Conservation (phyloP, 140 eudicot species). For the Senecio squalidus region DNA sequence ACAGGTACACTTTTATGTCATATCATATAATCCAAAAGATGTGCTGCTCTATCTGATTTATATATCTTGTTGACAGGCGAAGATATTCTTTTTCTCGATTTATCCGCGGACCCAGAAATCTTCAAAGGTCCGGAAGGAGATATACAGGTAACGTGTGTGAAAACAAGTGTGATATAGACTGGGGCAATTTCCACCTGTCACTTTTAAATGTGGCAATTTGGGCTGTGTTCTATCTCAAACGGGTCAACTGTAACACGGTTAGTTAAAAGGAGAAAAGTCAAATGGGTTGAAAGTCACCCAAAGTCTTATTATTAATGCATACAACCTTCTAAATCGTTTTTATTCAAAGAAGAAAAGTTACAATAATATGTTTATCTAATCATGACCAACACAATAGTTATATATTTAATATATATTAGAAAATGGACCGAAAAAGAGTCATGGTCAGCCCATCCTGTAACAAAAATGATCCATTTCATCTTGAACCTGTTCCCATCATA, state of each 20-base stretch:
- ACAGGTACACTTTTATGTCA: conserved; percentile 47
- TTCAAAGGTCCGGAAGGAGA: conserved; percentile 94
- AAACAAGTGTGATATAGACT: neutral
- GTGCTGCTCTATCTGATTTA: neutral
- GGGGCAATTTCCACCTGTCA: neutral
- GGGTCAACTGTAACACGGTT: too few relatives aligned
- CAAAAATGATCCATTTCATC: too few relatives aligned
- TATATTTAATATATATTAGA: too few relatives aligned
- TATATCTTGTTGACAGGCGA: conserved; percentile 58
- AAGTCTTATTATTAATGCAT: neutral
- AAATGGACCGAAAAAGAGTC: too few relatives aligned
- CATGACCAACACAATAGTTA: too few relatives aligned
- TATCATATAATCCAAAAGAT: neutral
- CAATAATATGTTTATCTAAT: too few relatives aligned
- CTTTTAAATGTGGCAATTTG: neutral
- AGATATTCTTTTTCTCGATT: conserved; percentile 75
- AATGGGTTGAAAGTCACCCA: neutral
- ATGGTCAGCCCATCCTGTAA: too few relatives aligned
- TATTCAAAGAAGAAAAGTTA: neutral
- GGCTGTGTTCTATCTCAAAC: neutral
- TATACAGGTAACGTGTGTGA: conserved; percentile 52
- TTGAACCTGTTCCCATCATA: too few relatives aligned
- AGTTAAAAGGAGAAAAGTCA: neutral
- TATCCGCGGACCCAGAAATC: conserved; percentile 77
- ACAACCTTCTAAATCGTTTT: neutral